These are phyloP conservation scores for Ashbya aceris DNA, from an alignment of 1,139 yeast species.

Conservation along the genomic window DNA sequence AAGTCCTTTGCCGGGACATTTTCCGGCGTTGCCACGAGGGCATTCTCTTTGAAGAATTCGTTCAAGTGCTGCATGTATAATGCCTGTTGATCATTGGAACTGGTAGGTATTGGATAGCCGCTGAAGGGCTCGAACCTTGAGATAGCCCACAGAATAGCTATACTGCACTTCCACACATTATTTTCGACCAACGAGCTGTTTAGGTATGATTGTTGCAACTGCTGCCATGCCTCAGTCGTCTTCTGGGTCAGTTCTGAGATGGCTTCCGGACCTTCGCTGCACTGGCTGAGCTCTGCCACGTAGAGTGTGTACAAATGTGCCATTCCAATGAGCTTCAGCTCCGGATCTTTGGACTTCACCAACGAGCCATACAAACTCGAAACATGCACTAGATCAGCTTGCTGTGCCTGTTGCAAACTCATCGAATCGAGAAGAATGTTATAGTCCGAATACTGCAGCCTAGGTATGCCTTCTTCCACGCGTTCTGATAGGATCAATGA, in stretches of 20 bases:
- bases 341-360: conserved; percentile 1
- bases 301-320: conserved; percentile 17
- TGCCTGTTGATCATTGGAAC: conserved; percentile 12
- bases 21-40: conserved; percentile 6
- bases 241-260: not conserved
- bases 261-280: conserved; percentile 6
- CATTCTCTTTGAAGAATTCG: conserved; percentile 19
- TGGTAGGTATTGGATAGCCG: conserved; percentile 21
- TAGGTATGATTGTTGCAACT: conserved; percentile 11
- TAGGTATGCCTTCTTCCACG: not conserved
- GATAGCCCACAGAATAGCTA: conserved; percentile 23
- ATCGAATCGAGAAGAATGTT: conserved; percentile 10
- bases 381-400: conserved; percentile 5
- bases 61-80: conserved; percentile 15
- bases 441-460: conserved; percentile 1
- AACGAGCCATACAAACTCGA: conserved; percentile 6
- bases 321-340: conserved; percentile 19
- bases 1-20: conserved; percentile 3
- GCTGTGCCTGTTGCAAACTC: conserved; percentile 8
- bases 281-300: conserved; percentile 13
- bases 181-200: conserved; percentile 14
- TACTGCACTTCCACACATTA: conserved; percentile 23
- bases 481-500: conserved; percentile 7
- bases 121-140: conserved; percentile 27
- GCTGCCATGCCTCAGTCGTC: conserved; percentile 17